Evolutionary conservation across 2,329 filamentous ascomycete species (phyloP), one percentile per base, ranked within the genome.

Genomic region (Albophoma yamanashiensis): DNA sequence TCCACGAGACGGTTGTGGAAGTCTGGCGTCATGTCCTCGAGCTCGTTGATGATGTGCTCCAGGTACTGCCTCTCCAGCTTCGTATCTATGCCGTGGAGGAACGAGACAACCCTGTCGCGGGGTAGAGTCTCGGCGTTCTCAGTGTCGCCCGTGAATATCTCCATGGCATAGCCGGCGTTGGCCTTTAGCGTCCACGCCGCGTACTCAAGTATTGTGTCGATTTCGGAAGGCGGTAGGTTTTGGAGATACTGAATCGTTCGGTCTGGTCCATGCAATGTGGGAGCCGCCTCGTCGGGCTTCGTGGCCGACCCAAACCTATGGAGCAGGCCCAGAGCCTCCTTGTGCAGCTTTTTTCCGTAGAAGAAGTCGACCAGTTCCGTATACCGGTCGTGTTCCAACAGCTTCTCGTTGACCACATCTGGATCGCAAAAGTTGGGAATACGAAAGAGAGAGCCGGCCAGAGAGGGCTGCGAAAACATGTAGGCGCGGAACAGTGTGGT

Each of bases 381-480:
- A 73, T 96, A 97, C 39, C 92, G 86, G 61, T 89, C 89, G 47
- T 88, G 91, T 71, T 96, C 91, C 62, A 96, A 86, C 5, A 99
- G 78, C 67, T 92, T 92, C 73, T 96, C 90, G 70, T 96, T 94
- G 27, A 99, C 93, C 3, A 97, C 94, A 38, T 91, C 88, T 0
- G 94, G 93, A 67, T 99, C 93, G 72, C 94, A 97, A 70, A 97
- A 97, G 72, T 99, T 99, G 69, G 92, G 88, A 58, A 97, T 91
- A 31, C 94, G 91, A 76, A 99, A 97, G 0, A 99, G 82, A 0
- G 92, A 91, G 2, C 90, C 89, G 4, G 92, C 92, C 14, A 99
- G 79, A 7, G 88, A 86, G 5, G 94, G 93, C 9, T 87, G 87
- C 4, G 89, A 91, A 68, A 93, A 91, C 92, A 99, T 97, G 73